Evolutionary conservation across 768 basidiomycete genomes (phyloP), one percentile per base, ranked within the genome.

Genomic region (Podaxis pistillaris): DNA sequence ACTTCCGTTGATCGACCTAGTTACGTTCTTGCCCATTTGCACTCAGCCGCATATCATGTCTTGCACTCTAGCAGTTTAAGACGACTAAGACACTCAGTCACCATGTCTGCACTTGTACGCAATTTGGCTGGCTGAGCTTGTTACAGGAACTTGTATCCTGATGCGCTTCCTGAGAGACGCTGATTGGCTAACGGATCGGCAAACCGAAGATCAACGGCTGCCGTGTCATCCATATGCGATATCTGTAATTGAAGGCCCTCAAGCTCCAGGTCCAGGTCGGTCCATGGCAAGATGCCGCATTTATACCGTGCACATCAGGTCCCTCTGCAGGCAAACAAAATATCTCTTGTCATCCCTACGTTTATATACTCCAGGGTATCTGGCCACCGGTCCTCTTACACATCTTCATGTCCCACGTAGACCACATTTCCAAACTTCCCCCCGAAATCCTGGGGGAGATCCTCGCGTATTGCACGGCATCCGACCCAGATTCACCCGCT

Each of bases 381-480:
- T 4, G 44, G 13, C n/a, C 17, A 19, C n/a, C 7, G 7, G 9
- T 7, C n/a, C 9, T n/a, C 7, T 1, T 19, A n/a, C 17, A n/a
- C 44, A 19, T 46, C 7, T n/a, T 22, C 44, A 46, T 46, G 44
- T 46, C 44, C 44, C 44, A 46, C 17, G 17, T 19, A 17, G 19
- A 46, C 44, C 19, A 46, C 44, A 22, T 46, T 46, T 46, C 44
- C n/a, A 17, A 46, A 46, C 65, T 76, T 2, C 76, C 76, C 30
- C 68, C 71, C 49, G 77, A 78, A 66, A 62, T 78, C 38, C 67
- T 78, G 3, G 74, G 75, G 36, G 74, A 76, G 47, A 71, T 78
- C 1, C 75, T 77, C 61, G 57, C 66, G 3, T 67, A 73, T 24
- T 73, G 70, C 54, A 62, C 75, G 6, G 17, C 64, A 1, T 30